These are phyloP conservation scores for Leccinum subgranulosum DNA, from an alignment of 768 basidiomycete species.

Conservation along the genomic window DNA sequence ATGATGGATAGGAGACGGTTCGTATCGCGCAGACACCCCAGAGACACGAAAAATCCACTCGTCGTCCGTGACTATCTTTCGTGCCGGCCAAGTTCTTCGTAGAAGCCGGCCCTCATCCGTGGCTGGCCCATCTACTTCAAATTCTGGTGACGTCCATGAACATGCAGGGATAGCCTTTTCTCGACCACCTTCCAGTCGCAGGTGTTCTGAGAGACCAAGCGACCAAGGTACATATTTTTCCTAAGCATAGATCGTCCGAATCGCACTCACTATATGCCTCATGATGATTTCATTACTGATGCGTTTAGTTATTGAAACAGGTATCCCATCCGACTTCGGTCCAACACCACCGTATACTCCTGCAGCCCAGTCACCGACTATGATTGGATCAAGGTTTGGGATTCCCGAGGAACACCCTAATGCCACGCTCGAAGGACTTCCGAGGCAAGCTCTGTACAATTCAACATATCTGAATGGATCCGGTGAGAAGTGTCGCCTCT, in stretches of 20 bases:
- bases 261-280: neutral
- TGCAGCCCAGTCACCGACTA: neutral
- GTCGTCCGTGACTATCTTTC: slow-evolving; percentile 72
- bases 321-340: slow-evolving; percentile 7
- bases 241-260: neutral
- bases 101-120: slow-evolving; percentile 19
- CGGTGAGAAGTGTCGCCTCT: neutral
- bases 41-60: slow-evolving; percentile 76
- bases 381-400: neutral
- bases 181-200: neutral
- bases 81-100: slow-evolving; percentile 48
- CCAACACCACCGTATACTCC: slow-evolving; percentile 28
- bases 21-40: slow-evolving; percentile 66
- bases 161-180: neutral
- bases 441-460: slow-evolving; percentile 12
- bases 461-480: neutral
- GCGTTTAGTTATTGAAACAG: neutral
- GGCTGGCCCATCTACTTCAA: slow-evolving; percentile 15
- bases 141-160: slow-evolving; percentile 1
- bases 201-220: slow-evolving; percentile 2
- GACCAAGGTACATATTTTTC: slow-evolving; percentile 1
- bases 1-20: slow-evolving; percentile 50
- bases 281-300: neutral
- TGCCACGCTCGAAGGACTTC: slow-evolving; percentile 21
- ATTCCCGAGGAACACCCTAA: slow-evolving; percentile 5